Conservation (phyloP, 1,284 basidiomycete species). For the Marasmius fiardii region DNA sequence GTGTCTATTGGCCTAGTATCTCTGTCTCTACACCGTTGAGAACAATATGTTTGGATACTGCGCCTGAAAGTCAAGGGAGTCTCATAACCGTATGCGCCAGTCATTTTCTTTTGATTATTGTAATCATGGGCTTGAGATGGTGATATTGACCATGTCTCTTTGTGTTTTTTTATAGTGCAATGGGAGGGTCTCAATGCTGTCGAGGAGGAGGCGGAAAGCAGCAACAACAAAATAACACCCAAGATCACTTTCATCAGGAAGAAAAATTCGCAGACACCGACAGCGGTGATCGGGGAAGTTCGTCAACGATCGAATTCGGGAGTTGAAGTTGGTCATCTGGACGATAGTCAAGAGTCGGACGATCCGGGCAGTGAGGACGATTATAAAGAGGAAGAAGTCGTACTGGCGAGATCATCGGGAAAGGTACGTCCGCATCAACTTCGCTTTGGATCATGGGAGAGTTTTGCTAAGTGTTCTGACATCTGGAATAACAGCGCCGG, state of each 20-base stretch:
- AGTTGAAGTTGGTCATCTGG: slow-evolving; percentile 17
- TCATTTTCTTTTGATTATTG: background rate
- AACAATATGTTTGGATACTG: slow-evolving; percentile 1
- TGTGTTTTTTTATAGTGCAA: slow-evolving; percentile 43
- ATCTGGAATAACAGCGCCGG: slow-evolving; percentile 30
- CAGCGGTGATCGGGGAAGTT: too few relatives aligned
- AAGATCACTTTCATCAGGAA: slow-evolving; percentile 17
- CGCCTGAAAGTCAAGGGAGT: background rate
- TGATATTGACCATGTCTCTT: slow-evolving; percentile 13
- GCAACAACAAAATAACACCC: slow-evolving; percentile 15
- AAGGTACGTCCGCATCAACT: slow-evolving; percentile 43
- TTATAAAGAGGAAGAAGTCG: slow-evolving; percentile 51
- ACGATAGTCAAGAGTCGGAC: slow-evolving; percentile 43
- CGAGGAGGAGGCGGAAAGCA: slow-evolving; percentile 33
- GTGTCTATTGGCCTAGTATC: background rate
- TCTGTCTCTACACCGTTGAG: slow-evolving; percentile 6
- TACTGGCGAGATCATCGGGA: slow-evolving; percentile 27
- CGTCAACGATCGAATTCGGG: slow-evolving; percentile 18
- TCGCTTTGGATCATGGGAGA: slow-evolving; percentile 7
- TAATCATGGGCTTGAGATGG: background rate
- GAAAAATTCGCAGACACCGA: slow-evolving; percentile 22
- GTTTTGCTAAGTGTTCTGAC: slow-evolving; percentile 8
- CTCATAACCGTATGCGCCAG: background rate
- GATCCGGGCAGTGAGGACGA: slow-evolving; percentile 64
- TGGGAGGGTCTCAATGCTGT: slow-evolving; percentile 65